A percentile compares a stretch with the other conserved stretches of the same genome.
Conservation (phyloP, 1,139 yeast species). For the Kurtzmaniella quercitrusa region DNA sequence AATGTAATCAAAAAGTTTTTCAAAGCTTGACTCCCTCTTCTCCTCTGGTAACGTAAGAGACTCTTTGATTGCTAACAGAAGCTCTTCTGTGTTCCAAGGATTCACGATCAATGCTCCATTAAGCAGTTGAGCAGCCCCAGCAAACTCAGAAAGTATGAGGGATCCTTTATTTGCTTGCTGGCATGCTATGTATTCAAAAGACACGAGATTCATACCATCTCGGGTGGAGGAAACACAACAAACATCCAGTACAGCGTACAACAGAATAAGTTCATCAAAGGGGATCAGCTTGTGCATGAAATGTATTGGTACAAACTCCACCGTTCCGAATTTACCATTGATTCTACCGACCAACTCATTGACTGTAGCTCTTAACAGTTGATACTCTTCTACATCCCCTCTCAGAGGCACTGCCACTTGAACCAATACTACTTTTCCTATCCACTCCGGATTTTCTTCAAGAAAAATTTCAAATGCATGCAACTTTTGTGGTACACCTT, state of each 20-base stretch:
- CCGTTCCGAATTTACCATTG: slow-evolving; percentile 94
- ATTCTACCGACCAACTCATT: slow-evolving; percentile 96
- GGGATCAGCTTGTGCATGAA: slow-evolving; percentile 90
- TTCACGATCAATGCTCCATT: slow-evolving; percentile 92
- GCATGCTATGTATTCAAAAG: slow-evolving; percentile 95
- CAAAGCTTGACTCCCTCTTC: slow-evolving; percentile 71
- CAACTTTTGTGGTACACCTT: slow-evolving; percentile 95
- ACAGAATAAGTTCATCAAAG: slow-evolving; percentile 84
- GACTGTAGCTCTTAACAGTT: slow-evolving; percentile 86
- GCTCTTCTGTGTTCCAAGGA: slow-evolving; percentile 98
- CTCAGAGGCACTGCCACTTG: slow-evolving; percentile 98
- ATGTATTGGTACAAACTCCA: slow-evolving; percentile 96
- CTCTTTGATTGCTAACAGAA: slow-evolving; percentile 81
- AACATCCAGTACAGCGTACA: slow-evolving; percentile 82
- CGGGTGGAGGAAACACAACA: slow-evolving; percentile 92
- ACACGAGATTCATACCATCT: slow-evolving; percentile 97
- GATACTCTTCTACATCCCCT: slow-evolving; percentile 98
- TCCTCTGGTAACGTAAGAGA: slow-evolving; percentile 83
- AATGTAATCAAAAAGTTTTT: slow-evolving; percentile 79
- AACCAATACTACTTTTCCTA: slow-evolving; percentile 90
- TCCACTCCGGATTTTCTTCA: slow-evolving; percentile 95
- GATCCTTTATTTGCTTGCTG: slow-evolving; percentile 86
- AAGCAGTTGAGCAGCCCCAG: slow-evolving; percentile 98
- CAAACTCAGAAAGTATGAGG: slow-evolving; percentile 84
- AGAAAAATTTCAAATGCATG: slow-evolving; percentile 94